A percentile compares a stretch with the other conserved stretches of the same genome.
These are phyloP conservation scores for Thelonectria discophora DNA, from an alignment of 2,329 filamentous ascomycete species.

Conservation along the genomic window DNA sequence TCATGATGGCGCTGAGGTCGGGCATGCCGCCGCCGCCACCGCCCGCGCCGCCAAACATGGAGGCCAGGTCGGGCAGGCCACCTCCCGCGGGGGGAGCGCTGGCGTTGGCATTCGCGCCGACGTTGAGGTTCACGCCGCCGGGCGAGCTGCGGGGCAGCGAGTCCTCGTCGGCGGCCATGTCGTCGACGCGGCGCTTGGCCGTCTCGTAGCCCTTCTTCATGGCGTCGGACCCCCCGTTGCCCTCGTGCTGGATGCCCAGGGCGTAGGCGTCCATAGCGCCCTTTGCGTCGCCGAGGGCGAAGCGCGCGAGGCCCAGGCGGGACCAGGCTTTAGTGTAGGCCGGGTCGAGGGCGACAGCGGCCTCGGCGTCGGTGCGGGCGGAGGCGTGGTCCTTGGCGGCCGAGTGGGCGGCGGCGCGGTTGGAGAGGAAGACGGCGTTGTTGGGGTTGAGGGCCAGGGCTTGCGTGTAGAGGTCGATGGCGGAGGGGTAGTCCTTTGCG, in stretches of 20 bases:
- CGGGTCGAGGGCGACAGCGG: conserved; percentile 87
- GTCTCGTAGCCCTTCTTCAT: conserved; percentile 99
- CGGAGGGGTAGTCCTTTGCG: conserved; percentile 84
- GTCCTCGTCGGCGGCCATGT: conserved; percentile 67
- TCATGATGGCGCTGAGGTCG: conserved; percentile 88
- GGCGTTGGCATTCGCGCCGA: conserved; percentile 57
- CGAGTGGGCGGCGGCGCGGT: conserved; percentile 93
- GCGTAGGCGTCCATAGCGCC: conserved; percentile 95
- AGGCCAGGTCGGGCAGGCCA: conserved; percentile 78
- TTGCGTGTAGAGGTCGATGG: conserved; percentile 88
- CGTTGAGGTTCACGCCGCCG: conserved; percentile 62
- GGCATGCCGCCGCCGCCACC: conserved; percentile 80
- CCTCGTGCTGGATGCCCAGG: conserved; percentile 92
- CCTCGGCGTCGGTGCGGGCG: conserved; percentile 87
- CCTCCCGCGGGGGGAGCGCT: conserved; percentile 44
- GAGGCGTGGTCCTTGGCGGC: conserved; percentile 85
- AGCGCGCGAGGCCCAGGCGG: conserved; percentile 87
- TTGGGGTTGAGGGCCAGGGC: conserved; percentile 81
- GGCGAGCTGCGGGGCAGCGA: conserved; percentile 56
- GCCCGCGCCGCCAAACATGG: conserved; percentile 73
- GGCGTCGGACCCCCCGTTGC: conserved; percentile 91
- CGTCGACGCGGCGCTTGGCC: conserved; percentile 85
- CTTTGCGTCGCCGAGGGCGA: conserved; percentile 88
- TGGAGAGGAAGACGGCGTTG: conserved; percentile 97
- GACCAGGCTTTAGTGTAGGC: conserved; percentile 98